Conservation (phyloP, 192 early-diverging fungal species). For the Umbelopsis ramanniana region DNA sequence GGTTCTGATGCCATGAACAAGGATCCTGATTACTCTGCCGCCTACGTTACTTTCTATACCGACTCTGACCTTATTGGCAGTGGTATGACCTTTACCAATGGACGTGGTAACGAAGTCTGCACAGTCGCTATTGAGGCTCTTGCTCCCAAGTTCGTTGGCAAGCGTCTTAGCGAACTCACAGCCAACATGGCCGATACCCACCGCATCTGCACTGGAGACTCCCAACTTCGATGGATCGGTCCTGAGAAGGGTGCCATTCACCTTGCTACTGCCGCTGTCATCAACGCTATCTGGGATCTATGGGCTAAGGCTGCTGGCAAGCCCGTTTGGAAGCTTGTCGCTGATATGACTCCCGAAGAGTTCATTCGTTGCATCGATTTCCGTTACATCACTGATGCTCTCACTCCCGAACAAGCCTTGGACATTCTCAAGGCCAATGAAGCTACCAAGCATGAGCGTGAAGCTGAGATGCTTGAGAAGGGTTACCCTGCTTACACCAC, state of each 20-base stretch:
- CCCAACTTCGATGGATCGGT: constrained; percentile 48
- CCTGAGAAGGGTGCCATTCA: constrained; percentile 50
- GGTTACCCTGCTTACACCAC: constrained; percentile 51
- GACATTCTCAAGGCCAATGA: constrained; percentile 45
- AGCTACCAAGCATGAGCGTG: constrained; percentile 40
- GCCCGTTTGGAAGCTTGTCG: constrained; percentile 50
- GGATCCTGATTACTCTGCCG: constrained; percentile 48
- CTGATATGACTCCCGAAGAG: constrained; percentile 47
- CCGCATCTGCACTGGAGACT: constrained; percentile 41
- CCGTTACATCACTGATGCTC: constrained; percentile 48
- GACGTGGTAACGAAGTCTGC: constrained; percentile 44
- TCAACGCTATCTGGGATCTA: constrained; percentile 52
- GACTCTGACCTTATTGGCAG: constrained; percentile 30
- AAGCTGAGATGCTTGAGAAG: constrained; percentile 38
- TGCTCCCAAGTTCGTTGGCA: constrained; percentile 39
- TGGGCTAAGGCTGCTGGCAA: constrained; percentile 48
- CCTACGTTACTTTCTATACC: constrained; percentile 45
- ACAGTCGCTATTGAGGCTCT: constrained; percentile 41
- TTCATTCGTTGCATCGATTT: constrained; percentile 48
- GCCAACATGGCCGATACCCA: constrained; percentile 40
- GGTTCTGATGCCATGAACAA: constrained; percentile 52
- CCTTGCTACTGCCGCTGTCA: constrained; percentile 47
- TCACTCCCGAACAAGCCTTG: constrained; percentile 47
- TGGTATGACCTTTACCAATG: constrained; percentile 45
- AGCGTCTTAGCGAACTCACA: constrained; percentile 28